Evolutionary conservation across 1,284 basidiomycete species (phyloP).

Genomic region (Ganoderma resinaceum): DNA sequence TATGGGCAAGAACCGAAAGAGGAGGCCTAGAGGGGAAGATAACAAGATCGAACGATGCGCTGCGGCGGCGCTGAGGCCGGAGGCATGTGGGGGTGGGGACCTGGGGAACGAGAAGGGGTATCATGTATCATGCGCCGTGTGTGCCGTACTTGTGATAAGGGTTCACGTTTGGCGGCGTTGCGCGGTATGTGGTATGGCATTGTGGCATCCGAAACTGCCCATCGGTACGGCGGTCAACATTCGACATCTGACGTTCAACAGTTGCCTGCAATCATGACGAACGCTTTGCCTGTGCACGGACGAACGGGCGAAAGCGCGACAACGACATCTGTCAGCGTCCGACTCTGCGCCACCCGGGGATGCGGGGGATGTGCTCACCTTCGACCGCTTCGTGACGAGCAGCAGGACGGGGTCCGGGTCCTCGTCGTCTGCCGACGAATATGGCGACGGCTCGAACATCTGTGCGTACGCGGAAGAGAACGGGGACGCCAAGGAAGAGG

Average conservation of each 20-base stretch:
- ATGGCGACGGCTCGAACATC: conserved; percentile 15
- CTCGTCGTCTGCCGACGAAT: conserved; percentile 32
- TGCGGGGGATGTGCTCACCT: conserved; percentile 19
- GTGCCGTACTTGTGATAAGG: background rate
- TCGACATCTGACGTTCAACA: background rate
- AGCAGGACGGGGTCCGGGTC: conserved; percentile 34
- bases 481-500: background rate
- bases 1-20: background rate
- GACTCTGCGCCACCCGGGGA: background rate
- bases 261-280: conserved; percentile 21
- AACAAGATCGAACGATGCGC: background rate
- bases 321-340: background rate
- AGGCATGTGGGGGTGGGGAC: too few species aligned
- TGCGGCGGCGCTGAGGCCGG: background rate
- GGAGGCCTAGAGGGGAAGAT: background rate
- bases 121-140: background rate
- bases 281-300: conserved; percentile 26
- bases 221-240: background rate
- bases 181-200: conserved; percentile 1
- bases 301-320: background rate
- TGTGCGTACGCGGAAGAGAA: background rate
- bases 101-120: background rate
- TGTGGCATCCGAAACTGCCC: background rate
- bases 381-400: conserved; percentile 33
- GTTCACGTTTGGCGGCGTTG: background rate